Base-by-base conservation (phyloP, 2,329 filamentous ascomycete species). In the Sclerotinia nivalis region DNA sequence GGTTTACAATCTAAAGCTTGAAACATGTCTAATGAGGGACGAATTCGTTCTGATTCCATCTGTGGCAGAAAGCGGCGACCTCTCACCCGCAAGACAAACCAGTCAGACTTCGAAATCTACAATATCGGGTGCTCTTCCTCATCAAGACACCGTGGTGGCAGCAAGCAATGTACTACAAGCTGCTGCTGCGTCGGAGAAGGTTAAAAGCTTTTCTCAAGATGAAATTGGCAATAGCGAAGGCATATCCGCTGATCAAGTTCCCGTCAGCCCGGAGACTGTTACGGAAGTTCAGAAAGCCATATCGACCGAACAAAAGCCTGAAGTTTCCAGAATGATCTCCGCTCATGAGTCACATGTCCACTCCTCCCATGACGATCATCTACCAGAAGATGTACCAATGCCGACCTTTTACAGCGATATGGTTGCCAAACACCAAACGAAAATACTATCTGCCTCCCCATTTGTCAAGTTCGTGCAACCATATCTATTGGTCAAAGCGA, bases 391-490 rank as follows among this genome's bases (percentile, higher is more conserved):
- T 78, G 84, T 93, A 54, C 92, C 93, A 0, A 92, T 93, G 83
- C 93, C 95, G 4, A 96, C 92, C 0, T 97, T 94, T 77, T 98
- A 98, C 78, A 94, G 94, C 78, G 93, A 97, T 78, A 93, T 97
- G 86, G 93, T 98, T 50, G 90, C 93, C 70, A 95, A 97, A 76
- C 93, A 97, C 76, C 89, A 96, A 77, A 97, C 93, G 8, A 96
- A 95, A 77, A 91, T 99, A 58, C 83, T 99, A 8, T 99, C 96
- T 1, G 93, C 93, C 0, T 99, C 96, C 0, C 96, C 96, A 0
- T 98, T 97, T 78, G 96, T 99, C 73, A 95, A 93, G 77, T 99
- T 98, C 77, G 91, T 92, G 73, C 93, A 96, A 77, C 96, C 96
- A 0, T 97, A 98, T 80, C 86, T 98, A 34, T 85, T 99, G 50